Evolutionary conservation across 495 filamentous ascomycete genomes (phyloP), one percentile per base, ranked within the genome.

Genomic region (Geoglossum glabrum): DNA sequence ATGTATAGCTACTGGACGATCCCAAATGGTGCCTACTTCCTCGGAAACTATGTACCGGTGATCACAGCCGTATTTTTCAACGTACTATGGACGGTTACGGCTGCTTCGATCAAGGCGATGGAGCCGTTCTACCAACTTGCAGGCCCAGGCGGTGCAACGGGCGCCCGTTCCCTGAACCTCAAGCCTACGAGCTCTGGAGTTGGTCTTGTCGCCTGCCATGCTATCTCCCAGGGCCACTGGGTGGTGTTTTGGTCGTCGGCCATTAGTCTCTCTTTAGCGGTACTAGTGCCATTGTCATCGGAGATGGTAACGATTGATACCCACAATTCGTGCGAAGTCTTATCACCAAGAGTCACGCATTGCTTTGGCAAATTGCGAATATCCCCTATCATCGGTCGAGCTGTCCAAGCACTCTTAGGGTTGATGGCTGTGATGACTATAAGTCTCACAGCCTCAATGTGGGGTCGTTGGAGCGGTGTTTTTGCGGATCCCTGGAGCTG

Each of bases 401-500:
- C 21, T 30, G 13, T 57, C 11, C 19, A 57, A 25, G 56, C 15
- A 7, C 28, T 57, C 36, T 38, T 57, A 1, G 33, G n/a, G 6
- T 43, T n/a, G 8, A 46, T 25, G 13, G 33, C 23, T n/a, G 17
- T 57, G 19, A 27, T 59, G 46, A 23, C 28, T 25, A 10, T 40
- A 4, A 15, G 49, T 9, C 7, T 50, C 21, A 15, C 15, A 5
- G 23, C 23, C 21, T 15, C 52, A 43, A 34, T 31, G 25, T 51
- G 40, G 15, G 10, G 36, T 25, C 25, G 43, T 11, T 17, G 13
- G n/a, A 61, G 57, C 13, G 60, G 60, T 2, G 31, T 61, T 2
- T 60, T 0, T 26, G 33, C 46, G 1, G 59, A 61, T 49, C 60
- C 60, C 8, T 55, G 45, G 0, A 45, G 57, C 45, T 61, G 61